Evolutionary conservation across 176 grass and related monocot genomes (phyloP).

Genomic region (Zea mays): Zm-B73-REFERENCE-NAM-5.0 NC_050098.1:217381501-217382000

Average conservation of each 20-base stretch:
- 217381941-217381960: constrained; percentile 22
- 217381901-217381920: constrained; percentile 36
- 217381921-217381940: not conserved
- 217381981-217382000: constrained; percentile 6
- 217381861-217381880: constrained; percentile 31
- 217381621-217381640: no score
- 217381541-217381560: constrained; percentile 26
- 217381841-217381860: not conserved
- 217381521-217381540: no score
- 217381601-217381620: no score
- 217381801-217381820: not conserved
- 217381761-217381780: not conserved
- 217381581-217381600: not conserved
- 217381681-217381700: no score
- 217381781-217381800: not conserved
- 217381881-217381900: not conserved
- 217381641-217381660: no score
- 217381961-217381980: not conserved
- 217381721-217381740: no score
- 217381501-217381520: no score
- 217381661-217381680: no score
- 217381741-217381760: no score
- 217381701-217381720: no score
- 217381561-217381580: constrained; percentile 45
- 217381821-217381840: not conserved